phyloP scores from a whole-genome alignment of 2,329 filamentous ascomycete species.

The Zasmidium citrigriseum region DNA sequence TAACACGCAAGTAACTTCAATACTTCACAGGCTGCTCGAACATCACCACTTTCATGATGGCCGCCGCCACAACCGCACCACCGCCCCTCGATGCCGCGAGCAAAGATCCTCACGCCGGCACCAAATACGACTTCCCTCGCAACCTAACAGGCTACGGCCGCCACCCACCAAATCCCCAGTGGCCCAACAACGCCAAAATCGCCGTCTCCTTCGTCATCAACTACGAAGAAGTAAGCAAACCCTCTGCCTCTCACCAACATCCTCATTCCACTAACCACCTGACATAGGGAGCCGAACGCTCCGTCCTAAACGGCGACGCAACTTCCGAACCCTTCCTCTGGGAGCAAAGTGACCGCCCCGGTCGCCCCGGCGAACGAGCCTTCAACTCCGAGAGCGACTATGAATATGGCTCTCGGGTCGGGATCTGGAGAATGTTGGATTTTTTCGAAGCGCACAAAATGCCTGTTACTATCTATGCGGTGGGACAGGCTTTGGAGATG shows the following conservation, averaged over 20 bases:
- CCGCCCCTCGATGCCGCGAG: constrained; percentile 15
- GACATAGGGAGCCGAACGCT: constrained; percentile 34
- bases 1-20: too few species aligned
- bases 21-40: neutral
- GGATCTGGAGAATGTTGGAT: constrained; percentile 51
- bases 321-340: constrained; percentile 38
- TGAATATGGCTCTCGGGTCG: constrained; percentile 51
- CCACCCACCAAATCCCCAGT: constrained; percentile 32
- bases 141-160: constrained; percentile 21
- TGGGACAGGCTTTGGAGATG: constrained; percentile 50
- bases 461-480: constrained; percentile 53
- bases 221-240: constrained; percentile 39
- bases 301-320: constrained; percentile 41
- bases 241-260: neutral
- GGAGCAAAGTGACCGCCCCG: constrained; percentile 35
- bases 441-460: constrained; percentile 48
- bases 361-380: constrained; percentile 37
- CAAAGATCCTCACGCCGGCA: constrained; percentile 14
- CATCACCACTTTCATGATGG: neutral
- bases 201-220: constrained; percentile 48
- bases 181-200: constrained; percentile 46
- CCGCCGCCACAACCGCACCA: neutral
- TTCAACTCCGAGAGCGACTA: constrained; percentile 51
- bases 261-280: neutral
- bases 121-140: constrained; percentile 28